These are phyloP conservation scores for Pneumocystis wakefieldiae DNA, from an alignment of 1,139 yeast species.

Conservation along the genomic window DNA sequence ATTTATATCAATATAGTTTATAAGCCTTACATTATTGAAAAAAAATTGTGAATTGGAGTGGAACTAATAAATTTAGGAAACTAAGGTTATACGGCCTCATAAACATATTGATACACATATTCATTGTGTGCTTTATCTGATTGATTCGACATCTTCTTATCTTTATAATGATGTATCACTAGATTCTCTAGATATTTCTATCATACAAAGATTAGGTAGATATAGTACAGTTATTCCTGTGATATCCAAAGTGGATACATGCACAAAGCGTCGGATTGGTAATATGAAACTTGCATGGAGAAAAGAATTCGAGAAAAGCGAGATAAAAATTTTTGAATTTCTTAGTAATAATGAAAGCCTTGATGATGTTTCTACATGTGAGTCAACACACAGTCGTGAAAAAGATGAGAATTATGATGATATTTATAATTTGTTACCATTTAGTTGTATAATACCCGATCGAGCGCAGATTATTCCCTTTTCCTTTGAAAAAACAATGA, in stretches of 20 bases:
- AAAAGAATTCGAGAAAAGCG: background rate
- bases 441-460: background rate
- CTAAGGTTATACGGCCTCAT: background rate
- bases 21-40: background rate
- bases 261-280: background rate
- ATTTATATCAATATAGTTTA: background rate
- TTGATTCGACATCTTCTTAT: background rate
- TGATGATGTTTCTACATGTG: background rate
- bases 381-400: background rate
- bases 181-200: background rate
- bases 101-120: conserved; percentile 1
- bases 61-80: background rate
- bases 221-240: background rate
- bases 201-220: background rate
- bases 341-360: background rate
- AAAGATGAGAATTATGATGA: background rate
- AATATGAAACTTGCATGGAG: background rate
- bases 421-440: background rate
- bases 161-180: background rate
- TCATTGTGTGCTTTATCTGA: conserved; percentile 1
- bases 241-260: background rate
- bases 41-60: background rate
- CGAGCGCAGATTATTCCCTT: background rate
- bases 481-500: background rate
- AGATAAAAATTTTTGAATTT: background rate